Conservation (phyloP, 2,329 filamentous ascomycete genomes). For the Celoporthe dispersa region DNA sequence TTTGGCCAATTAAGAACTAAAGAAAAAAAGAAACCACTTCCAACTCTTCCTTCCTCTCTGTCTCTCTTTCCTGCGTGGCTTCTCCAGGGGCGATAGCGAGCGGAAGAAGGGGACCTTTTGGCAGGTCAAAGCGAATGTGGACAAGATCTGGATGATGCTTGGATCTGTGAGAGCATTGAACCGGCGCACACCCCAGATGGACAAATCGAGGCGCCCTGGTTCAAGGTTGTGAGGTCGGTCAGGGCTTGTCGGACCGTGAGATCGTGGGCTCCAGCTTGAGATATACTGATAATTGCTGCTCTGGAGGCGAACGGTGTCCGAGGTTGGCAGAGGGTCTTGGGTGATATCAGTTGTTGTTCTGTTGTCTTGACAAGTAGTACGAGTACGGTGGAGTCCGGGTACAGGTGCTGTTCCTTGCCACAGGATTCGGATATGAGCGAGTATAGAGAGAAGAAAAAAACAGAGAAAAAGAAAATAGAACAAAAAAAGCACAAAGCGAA, state of each 20-base stretch:
- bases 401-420: slow-evolving; percentile 32
- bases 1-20: background rate
- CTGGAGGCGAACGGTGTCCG: background rate
- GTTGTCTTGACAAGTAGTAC: background rate
- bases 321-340: background rate
- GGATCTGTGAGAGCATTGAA: slow-evolving; percentile 24
- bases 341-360: slow-evolving; percentile 6
- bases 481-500: slow-evolving; percentile 66
- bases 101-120: slow-evolving; percentile 36
- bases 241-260: background rate
- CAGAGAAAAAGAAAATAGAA: slow-evolving; percentile 39
- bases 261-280: slow-evolving; percentile 3
- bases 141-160: slow-evolving; percentile 31
- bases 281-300: slow-evolving; percentile 15
- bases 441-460: background rate
- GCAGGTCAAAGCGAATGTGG: slow-evolving; percentile 32
- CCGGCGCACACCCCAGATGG: slow-evolving; percentile 2
- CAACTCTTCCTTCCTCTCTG: slow-evolving; percentile 28
- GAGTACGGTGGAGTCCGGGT: slow-evolving; percentile 21
- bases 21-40: background rate
- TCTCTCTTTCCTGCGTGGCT: slow-evolving; percentile 23
- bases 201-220: background rate
- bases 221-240: background rate
- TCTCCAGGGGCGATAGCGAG: slow-evolving; percentile 43
- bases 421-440: slow-evolving; percentile 27